These are phyloP conservation scores for Erodium trifolium DNA, from an alignment of 441 rosid genomes.

Conservation along the genomic window DNA sequence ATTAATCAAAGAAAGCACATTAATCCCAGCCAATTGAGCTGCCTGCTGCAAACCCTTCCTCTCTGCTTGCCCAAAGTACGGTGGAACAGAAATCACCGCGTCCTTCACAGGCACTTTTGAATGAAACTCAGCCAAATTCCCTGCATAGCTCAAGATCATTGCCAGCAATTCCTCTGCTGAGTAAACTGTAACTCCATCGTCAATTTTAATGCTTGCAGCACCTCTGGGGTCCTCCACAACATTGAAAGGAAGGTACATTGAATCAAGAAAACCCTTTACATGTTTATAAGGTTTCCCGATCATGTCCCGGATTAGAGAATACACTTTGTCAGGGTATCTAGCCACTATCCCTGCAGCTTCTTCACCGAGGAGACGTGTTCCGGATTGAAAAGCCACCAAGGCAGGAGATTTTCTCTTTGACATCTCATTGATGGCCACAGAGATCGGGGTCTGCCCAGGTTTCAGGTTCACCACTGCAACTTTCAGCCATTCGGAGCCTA, in stretches of 20 bases:
- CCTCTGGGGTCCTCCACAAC: conserved; percentile 74
- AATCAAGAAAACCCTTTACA: conserved; percentile 49
- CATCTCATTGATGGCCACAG: conserved; percentile 94
- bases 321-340: conserved; percentile 73
- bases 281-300: conserved; percentile 62
- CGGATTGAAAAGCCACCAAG: conserved; percentile 72
- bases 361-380: conserved; percentile 65
- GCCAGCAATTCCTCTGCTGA: conserved; percentile 82
- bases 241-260: conserved; percentile 63
- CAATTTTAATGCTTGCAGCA: conserved; percentile 45
- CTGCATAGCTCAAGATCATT: conserved; percentile 64
- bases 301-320: conserved; percentile 70
- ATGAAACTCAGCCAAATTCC: conserved; percentile 70
- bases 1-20: conserved; percentile 62
- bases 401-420: conserved; percentile 91
- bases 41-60: conserved; percentile 78
- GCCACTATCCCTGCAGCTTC: conserved; percentile 90
- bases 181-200: conserved; percentile 41
- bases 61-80: conserved; percentile 92
- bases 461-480: conserved; percentile 85
- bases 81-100: conserved; percentile 72
- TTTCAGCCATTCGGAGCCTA: conserved; percentile 88
- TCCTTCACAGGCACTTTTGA: conserved; percentile 58
- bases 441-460: conserved; percentile 82
- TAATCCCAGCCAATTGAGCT: conserved; percentile 80